A percentile compares a stretch with the other conserved stretches of the same genome.
phyloP scores from a whole-genome alignment of 208 protist genomes.

The Acanthamoeba castellanii region DNA sequence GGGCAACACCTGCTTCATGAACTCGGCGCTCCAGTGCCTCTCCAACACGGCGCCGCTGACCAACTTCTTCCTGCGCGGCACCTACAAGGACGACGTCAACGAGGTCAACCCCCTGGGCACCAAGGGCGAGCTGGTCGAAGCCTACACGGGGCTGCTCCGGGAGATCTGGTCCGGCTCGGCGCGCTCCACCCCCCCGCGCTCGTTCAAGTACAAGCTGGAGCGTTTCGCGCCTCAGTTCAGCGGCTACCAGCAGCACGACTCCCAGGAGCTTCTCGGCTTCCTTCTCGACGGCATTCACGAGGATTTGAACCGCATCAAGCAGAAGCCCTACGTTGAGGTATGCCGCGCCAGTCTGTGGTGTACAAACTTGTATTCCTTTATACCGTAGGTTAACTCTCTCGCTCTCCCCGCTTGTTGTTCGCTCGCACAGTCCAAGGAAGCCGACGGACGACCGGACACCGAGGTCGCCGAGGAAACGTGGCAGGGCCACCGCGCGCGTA shows the following conservation, averaged over 20 bases:
- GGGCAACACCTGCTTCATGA: slow-evolving; percentile 98
- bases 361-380: no score
- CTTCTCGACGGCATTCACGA: slow-evolving; percentile 83
- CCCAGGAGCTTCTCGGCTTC: slow-evolving; percentile 83
- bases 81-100: slow-evolving; percentile 82
- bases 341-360: not conserved
- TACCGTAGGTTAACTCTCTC: no score
- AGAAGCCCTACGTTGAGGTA: slow-evolving; percentile 89
- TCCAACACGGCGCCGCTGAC: slow-evolving; percentile 89
- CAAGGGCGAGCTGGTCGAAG: slow-evolving; percentile 85
- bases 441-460: slow-evolving; percentile 86
- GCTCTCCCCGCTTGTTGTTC: no score
- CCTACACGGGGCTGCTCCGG: slow-evolving; percentile 91
- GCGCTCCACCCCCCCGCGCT: slow-evolving; percentile 90
- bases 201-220: slow-evolving; percentile 91
- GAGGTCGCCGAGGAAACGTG: slow-evolving; percentile 91
- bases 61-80: slow-evolving; percentile 75
- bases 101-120: slow-evolving; percentile 82
- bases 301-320: slow-evolving; percentile 81
- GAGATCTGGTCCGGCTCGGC: slow-evolving; percentile 89
- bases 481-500: slow-evolving; percentile 90
- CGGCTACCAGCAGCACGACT: slow-evolving; percentile 85
- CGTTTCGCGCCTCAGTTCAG: slow-evolving; percentile 81
- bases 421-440: slow-evolving; percentile 91
- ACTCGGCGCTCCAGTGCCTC: slow-evolving; percentile 96